Evolutionary conservation across 2,329 filamentous ascomycete genomes (phyloP).

Genomic region (Talaromyces marneffei): DNA sequence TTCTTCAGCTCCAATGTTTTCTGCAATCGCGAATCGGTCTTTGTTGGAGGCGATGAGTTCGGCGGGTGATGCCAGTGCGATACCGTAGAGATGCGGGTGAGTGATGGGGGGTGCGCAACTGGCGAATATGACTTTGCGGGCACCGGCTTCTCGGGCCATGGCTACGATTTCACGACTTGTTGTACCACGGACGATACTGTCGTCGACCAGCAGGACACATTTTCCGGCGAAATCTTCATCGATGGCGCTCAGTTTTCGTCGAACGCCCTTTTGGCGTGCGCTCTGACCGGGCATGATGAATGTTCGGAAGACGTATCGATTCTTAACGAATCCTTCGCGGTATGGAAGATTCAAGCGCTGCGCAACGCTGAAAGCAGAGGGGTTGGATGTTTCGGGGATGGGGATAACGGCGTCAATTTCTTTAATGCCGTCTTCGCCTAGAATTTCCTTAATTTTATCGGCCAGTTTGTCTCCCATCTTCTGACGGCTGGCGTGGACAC

Average conservation of each 20-base stretch:
- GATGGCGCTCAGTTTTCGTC: conserved; percentile 84
- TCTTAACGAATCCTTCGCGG: conserved; percentile 80
- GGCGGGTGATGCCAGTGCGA: conserved; percentile 52
- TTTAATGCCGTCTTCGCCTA: conserved; percentile 63
- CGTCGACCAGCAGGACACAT: conserved; percentile 78
- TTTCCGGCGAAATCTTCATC: conserved; percentile 75
- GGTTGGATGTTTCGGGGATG: conserved; percentile 77
- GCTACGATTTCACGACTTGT: conserved; percentile 71
- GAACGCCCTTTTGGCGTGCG: conserved; percentile 74
- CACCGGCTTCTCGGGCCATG: conserved; percentile 81
- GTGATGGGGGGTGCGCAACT: conserved; percentile 77
- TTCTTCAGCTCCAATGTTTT: conserved; percentile 65
- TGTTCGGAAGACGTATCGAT: conserved; percentile 80
- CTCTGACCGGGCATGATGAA: conserved; percentile 83
- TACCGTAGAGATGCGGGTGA: conserved; percentile 72
- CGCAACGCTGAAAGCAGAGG: conserved; percentile 71
- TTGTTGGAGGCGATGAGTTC: conserved; percentile 68
- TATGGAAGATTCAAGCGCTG: conserved; percentile 69
- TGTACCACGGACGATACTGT: conserved; percentile 82
- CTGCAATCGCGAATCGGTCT: conserved; percentile 55
- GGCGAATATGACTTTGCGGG: conserved; percentile 74
- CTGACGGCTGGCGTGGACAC: conserved; percentile 74
- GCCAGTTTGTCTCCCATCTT: conserved; percentile 83
- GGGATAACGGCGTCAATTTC: conserved; percentile 76
- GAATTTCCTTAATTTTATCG: conserved; percentile 59